Percentiles rank a stretch among this genome's conserved stretches.
phyloP scores from a whole-genome alignment of 345 rosid species.

The Excoecaria agallocha region DNA sequence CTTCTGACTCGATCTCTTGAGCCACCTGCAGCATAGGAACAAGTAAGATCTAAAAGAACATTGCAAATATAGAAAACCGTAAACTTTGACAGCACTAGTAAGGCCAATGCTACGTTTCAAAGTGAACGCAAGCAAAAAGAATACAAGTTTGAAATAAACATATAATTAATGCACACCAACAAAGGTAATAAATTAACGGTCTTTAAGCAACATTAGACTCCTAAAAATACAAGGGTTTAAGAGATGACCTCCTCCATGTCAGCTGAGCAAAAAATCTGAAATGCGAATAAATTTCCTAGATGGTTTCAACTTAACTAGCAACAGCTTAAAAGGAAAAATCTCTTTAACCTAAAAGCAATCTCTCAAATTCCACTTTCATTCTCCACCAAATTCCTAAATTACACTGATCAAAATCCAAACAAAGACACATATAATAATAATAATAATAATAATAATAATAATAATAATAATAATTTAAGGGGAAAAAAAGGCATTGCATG shows the following conservation, averaged over 20 bases:
- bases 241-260: neutral
- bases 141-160: neutral
- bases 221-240: neutral
- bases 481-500: too few relatives aligned
- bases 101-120: neutral
- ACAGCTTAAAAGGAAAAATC: neutral
- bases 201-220: neutral
- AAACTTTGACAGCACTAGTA: neutral
- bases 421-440: too few relatives aligned
- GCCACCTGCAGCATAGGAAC: constrained; percentile 59
- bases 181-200: neutral
- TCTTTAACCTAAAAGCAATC: neutral
- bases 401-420: neutral
- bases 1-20: constrained; percentile 71
- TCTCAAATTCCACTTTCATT: neutral
- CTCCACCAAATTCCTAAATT: neutral
- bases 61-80: neutral
- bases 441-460: too few relatives aligned
- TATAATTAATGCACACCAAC: neutral
- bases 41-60: neutral
- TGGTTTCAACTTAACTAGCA: neutral
- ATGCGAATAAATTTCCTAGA: neutral
- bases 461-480: too few relatives aligned
- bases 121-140: neutral
- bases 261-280: neutral